These are phyloP conservation scores for Fusarium nisikadoi DNA, from an alignment of 2,329 filamentous ascomycete species.

Conservation along the genomic window DNA sequence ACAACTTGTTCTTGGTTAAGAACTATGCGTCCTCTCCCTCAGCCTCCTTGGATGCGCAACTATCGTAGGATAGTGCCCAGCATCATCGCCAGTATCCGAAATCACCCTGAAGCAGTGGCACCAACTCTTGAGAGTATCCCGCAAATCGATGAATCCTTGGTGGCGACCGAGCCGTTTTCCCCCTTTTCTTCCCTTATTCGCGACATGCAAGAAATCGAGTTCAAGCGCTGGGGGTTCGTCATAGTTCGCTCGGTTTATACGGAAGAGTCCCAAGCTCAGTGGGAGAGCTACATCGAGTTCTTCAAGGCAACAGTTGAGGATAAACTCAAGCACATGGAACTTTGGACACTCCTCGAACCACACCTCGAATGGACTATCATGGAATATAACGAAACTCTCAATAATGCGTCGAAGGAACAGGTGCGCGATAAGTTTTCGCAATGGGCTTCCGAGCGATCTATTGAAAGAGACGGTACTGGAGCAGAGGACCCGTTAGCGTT, in stretches of 20 bases:
- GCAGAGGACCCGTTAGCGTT: not conserved
- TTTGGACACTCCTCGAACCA: not conserved
- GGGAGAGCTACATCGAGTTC: constrained; percentile 26
- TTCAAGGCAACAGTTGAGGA: constrained; percentile 9
- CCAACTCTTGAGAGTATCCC: constrained; percentile 24
- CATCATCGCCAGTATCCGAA: constrained; percentile 12
- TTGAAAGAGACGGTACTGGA: not conserved
- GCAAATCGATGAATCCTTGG: not conserved
- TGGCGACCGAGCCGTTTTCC: fast-evolving
- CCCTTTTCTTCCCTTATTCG: not conserved
- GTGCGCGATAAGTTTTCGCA: not conserved
- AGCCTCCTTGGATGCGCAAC: not conserved
- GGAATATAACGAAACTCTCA: not conserved
- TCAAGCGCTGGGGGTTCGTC: constrained; percentile 5
- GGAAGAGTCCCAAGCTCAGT: not conserved
- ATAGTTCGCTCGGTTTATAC: constrained; percentile 15
- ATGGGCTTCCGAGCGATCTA: not conserved
- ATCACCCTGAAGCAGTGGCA: not conserved
- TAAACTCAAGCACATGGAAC: not conserved
- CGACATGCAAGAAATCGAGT: not conserved
- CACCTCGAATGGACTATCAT: constrained; percentile 14
- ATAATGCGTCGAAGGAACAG: constrained; percentile 3
- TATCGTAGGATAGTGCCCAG: not conserved
- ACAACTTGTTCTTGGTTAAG: not conserved
- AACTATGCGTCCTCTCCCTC: constrained; percentile 12